A percentile compares a stretch with the other conserved stretches of the same genome.
Conservation (phyloP, 2,329 filamentous ascomycete species). For the Cercospora sp. region DNA sequence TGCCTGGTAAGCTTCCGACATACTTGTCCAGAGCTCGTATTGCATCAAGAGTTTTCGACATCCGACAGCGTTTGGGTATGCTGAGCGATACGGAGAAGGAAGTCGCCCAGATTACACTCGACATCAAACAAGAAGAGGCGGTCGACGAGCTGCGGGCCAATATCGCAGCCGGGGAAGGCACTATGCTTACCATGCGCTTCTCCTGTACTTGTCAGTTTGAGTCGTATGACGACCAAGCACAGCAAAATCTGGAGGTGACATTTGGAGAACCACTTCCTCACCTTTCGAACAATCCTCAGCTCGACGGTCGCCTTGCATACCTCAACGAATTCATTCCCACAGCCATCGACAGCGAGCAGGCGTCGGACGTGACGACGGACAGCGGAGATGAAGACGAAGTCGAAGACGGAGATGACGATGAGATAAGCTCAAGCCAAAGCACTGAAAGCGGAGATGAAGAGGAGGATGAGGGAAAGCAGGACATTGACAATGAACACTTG, state of each 20-base stretch:
- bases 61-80: too few species aligned
- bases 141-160: neutral
- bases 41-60: too few species aligned
- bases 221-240: neutral
- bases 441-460: neutral
- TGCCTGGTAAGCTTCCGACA: neutral
- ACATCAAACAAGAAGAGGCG: neutral
- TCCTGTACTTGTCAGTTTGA: neutral
- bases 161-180: neutral
- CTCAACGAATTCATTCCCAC: neutral
- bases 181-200: neutral
- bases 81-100: neutral
- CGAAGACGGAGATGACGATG: neutral
- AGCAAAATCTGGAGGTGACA: neutral
- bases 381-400: neutral
- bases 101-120: neutral
- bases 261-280: neutral
- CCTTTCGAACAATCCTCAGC: neutral
- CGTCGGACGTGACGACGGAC: neutral
- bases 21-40: slow-evolving; percentile 1
- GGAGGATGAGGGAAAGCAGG: neutral
- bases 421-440: neutral
- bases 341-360: neutral
- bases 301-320: neutral
- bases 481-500: neutral